Evolutionary conservation across 2,329 filamentous ascomycete genomes (phyloP).

Genomic region (Leptographium lundbergii): DNA sequence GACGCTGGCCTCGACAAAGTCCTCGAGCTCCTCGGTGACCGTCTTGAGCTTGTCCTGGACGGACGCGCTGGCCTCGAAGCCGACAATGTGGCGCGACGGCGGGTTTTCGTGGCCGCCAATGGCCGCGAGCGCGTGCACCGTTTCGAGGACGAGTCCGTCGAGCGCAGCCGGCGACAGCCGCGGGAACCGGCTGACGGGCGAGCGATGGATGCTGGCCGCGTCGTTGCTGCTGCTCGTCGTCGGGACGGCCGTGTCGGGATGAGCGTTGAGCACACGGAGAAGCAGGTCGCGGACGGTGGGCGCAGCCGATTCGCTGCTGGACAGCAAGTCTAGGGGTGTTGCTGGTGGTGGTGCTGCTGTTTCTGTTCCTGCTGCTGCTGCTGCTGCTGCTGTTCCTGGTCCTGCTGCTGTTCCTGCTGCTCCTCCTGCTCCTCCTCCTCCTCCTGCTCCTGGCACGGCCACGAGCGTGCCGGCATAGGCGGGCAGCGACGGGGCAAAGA

Average conservation of each 20-base stretch:
- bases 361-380: not conserved
- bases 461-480: constrained; percentile 19
- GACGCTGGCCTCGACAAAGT: constrained; percentile 83
- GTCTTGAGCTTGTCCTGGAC: constrained; percentile 96
- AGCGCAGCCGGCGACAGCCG: constrained; percentile 55
- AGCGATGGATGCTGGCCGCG: constrained; percentile 53
- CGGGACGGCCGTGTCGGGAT: constrained; percentile 50
- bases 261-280: constrained; percentile 61
- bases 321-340: constrained; percentile 20
- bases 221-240: not conserved
- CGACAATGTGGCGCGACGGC: constrained; percentile 85
- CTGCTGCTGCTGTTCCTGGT: no score
- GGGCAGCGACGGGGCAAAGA: constrained; percentile 64
- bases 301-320: constrained; percentile 51
- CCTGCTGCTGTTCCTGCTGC: no score
- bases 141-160: constrained; percentile 70
- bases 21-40: constrained; percentile 89
- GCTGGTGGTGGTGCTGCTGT: no score
- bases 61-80: constrained; percentile 71
- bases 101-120: constrained; percentile 96
- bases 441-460: not conserved
- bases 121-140: constrained; percentile 78
- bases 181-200: constrained; percentile 57
- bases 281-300: constrained; percentile 77
- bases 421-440: not conserved